Percentiles rank a stretch among this genome's conserved stretches.
Evolutionary conservation across 768 basidiomycete genomes (phyloP).

Genomic region (Lactarius indigo): DNA sequence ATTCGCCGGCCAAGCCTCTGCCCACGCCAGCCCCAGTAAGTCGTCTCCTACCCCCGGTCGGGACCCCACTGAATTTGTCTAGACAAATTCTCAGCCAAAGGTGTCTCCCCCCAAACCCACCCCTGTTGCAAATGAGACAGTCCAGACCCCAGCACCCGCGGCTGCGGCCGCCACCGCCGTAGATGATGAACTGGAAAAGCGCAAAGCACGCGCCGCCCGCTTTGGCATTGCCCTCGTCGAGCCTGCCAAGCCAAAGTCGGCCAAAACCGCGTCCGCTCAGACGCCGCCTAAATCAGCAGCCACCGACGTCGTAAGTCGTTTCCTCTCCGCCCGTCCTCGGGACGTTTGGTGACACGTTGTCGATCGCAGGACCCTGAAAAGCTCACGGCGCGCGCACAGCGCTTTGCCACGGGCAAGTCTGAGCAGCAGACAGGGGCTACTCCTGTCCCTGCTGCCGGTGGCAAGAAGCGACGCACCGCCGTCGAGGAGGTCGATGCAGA

Average conservation of each 20-base stretch:
- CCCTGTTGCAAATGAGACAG: neutral
- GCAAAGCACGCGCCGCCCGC: slow-evolving; percentile 60
- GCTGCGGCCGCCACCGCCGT: slow-evolving; percentile 25
- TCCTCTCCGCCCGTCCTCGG: too few relatives aligned
- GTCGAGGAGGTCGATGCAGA: slow-evolving; percentile 30
- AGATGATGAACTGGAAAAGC: slow-evolving; percentile 54
- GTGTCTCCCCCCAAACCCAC: slow-evolving; percentile 1
- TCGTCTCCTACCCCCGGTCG: neutral
- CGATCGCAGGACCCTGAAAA: slow-evolving; percentile 35
- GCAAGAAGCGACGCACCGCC: slow-evolving; percentile 35
- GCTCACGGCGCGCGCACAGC: slow-evolving; percentile 49
- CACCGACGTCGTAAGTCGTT: neutral
- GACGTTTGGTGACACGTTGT: neutral
- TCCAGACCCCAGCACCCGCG: slow-evolving; percentile 9
- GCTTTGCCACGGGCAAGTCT: slow-evolving; percentile 43
- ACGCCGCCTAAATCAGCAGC: slow-evolving; percentile 24
- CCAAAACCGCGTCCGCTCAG: slow-evolving; percentile 21
- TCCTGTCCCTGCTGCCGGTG: slow-evolving; percentile 2
- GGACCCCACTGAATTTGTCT: neutral
- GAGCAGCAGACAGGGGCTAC: slow-evolving; percentile 12
- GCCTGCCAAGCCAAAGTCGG: slow-evolving; percentile 33
- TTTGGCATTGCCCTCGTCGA: slow-evolving; percentile 64
- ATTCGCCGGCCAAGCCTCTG: neutral
- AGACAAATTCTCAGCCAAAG: slow-evolving; percentile 8
- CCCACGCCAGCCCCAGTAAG: slow-evolving; percentile 4